phyloP scores from a whole-genome alignment of 305 asterid species.

The Plantago lanceolata region DNA sequence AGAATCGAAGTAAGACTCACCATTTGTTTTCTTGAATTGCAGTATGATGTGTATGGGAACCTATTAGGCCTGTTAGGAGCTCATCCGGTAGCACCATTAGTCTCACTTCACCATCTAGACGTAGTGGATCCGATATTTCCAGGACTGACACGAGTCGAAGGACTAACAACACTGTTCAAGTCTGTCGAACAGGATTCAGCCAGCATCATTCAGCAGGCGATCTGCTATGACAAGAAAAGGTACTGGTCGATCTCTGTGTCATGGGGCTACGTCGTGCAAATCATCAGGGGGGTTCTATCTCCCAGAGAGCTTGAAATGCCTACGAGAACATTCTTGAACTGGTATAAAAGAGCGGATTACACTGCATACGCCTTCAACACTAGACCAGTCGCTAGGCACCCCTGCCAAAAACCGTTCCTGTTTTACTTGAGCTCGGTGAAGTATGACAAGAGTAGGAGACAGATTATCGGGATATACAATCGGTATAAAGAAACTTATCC shows the following conservation, averaged over 20 bases:
- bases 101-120: conserved; percentile 87
- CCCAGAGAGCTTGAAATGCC: conserved; percentile 92
- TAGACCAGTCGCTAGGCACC: conserved; percentile 73
- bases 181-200: conserved; percentile 60
- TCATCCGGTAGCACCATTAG: conserved; percentile 82
- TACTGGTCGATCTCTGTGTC: conserved; percentile 80
- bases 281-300: conserved; percentile 62
- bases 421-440: conserved; percentile 56
- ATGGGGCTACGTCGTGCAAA: conserved; percentile 80
- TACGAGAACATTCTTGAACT: conserved; percentile 71
- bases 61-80: conserved; percentile 81
- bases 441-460: conserved; percentile 51
- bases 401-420: conserved; percentile 83
- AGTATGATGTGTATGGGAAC: conserved; percentile 93
- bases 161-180: conserved; percentile 43
- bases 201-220: conserved; percentile 77
- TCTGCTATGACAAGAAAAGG: conserved; percentile 67
- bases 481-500: conserved; percentile 52
- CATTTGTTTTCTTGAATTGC: conserved; percentile 24
- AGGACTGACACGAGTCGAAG: conserved; percentile 38
- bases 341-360: conserved; percentile 78
- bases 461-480: conserved; percentile 59
- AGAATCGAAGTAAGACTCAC: neutral
- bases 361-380: conserved; percentile 92
- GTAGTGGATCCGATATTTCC: conserved; percentile 90